phyloP scores from a whole-genome alignment of 805 yeast genomes.

The Metschnikowia corniflorae region DNA sequence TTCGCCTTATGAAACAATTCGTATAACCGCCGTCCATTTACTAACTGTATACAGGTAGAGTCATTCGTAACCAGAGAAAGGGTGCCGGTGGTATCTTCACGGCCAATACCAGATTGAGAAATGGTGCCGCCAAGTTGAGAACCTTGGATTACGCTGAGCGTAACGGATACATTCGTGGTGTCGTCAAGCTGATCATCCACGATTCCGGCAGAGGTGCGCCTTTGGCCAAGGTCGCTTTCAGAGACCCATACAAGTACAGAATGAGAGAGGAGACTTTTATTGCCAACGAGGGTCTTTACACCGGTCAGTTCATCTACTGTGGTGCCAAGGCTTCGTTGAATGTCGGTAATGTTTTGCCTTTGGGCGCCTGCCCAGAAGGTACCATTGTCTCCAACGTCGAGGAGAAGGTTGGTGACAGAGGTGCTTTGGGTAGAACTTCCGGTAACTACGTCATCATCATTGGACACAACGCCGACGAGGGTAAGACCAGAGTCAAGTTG shows the following conservation, averaged over 20 bases:
- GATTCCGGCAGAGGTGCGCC: slow-evolving; percentile 99
- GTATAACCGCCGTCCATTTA: neutral
- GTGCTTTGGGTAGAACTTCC: slow-evolving; percentile 99
- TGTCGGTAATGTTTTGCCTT: slow-evolving; percentile 96
- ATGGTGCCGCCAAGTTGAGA: slow-evolving; percentile 99
- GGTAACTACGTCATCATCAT: slow-evolving; percentile 99
- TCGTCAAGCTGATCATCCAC: slow-evolving; percentile 97
- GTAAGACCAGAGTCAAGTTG: slow-evolving; percentile 98
- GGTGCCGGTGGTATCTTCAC: slow-evolving; percentile 99
- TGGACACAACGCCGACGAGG: slow-evolving; percentile 99
- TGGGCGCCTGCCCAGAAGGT: slow-evolving; percentile 98
- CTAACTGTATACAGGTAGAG: slow-evolving; percentile 69
- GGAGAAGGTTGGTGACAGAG: slow-evolving; percentile 99
- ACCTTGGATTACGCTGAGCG: slow-evolving; percentile 98
- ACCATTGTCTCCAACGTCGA: slow-evolving; percentile 97
- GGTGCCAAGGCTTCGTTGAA: slow-evolving; percentile 97
- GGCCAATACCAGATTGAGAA: slow-evolving; percentile 99
- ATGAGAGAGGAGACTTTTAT: slow-evolving; percentile 97
- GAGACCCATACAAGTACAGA: slow-evolving; percentile 99
- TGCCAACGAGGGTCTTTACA: slow-evolving; percentile 99
- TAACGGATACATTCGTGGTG: slow-evolving; percentile 99
- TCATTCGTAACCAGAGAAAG: slow-evolving; percentile 99
- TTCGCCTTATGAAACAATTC: too few species aligned
- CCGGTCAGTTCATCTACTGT: slow-evolving; percentile 98
- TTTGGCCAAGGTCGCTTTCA: slow-evolving; percentile 76